Evolutionary conservation across 805 yeast species (phyloP).

Genomic region (Metschnikowia peoriensis): DNA sequence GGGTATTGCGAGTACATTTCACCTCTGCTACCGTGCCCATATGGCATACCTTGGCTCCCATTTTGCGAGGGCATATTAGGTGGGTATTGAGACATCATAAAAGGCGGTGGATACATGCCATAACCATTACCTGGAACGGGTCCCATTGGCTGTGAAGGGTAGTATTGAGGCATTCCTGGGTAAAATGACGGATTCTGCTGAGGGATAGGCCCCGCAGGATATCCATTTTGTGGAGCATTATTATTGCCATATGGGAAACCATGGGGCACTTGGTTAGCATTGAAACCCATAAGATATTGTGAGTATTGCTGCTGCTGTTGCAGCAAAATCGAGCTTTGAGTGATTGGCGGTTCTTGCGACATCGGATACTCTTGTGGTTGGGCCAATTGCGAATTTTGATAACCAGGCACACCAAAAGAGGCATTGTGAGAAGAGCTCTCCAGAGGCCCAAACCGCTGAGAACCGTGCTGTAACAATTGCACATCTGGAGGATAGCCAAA

Average conservation of each 20-base stretch:
- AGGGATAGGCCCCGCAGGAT: background rate
- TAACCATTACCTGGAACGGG: background rate
- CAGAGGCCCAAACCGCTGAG: background rate
- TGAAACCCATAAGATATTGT: conserved; percentile 6
- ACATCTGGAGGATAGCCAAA: background rate
- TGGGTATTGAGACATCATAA: conserved; percentile 7
- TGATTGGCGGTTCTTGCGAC: background rate
- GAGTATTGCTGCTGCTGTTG: conserved; percentile 1
- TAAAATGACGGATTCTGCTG: conserved; percentile 2
- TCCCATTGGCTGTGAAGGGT: background rate
- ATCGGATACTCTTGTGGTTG: background rate
- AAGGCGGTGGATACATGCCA: conserved; percentile 4
- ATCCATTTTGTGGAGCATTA: background rate
- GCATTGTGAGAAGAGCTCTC: background rate
- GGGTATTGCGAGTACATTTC: conserved; percentile 7
- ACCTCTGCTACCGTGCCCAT: background rate
- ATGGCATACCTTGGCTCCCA: background rate
- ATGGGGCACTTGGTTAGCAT: background rate
- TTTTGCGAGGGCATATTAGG: conserved; percentile 1
- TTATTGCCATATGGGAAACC: background rate
- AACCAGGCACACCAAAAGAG: background rate
- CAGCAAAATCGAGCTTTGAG: background rate
- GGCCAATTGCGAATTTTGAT: background rate
- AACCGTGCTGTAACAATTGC: background rate
- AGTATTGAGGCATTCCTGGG: conserved; percentile 5